These are phyloP conservation scores for Penicillium odoratum DNA, from an alignment of 495 filamentous ascomycete genomes.

Conservation along the genomic window DNA sequence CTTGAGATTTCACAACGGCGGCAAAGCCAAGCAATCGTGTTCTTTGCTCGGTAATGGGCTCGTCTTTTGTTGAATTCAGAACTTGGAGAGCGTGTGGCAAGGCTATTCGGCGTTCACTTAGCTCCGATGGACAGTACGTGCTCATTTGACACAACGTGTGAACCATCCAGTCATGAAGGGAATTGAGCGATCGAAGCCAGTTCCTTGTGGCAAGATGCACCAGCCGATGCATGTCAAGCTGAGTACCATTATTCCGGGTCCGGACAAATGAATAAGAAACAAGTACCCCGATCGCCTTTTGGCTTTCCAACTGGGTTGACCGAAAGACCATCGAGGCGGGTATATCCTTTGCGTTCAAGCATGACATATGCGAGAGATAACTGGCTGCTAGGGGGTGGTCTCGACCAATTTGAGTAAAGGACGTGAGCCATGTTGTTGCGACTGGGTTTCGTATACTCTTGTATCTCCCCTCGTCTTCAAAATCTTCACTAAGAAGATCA, in stretches of 20 bases:
- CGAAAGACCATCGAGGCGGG: slow-evolving; percentile 22
- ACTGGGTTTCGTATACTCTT: slow-evolving; percentile 47
- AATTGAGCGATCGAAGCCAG: slow-evolving; percentile 22
- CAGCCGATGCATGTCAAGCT: slow-evolving; percentile 24
- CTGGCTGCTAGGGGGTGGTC: slow-evolving; percentile 31
- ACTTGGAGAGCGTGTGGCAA: slow-evolving; percentile 36
- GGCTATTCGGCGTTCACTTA: slow-evolving; percentile 24
- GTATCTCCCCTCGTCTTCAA: slow-evolving; percentile 47
- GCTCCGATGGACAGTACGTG: neutral
- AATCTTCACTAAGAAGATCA: slow-evolving; percentile 50
- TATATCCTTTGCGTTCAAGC: slow-evolving; percentile 33
- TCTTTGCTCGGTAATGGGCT: neutral
- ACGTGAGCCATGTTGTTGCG: slow-evolving; percentile 55
- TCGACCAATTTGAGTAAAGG: slow-evolving; percentile 48
- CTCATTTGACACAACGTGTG: neutral
- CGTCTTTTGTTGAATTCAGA: slow-evolving; percentile 4
- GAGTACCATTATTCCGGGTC: neutral
- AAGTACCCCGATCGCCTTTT: slow-evolving; percentile 33
- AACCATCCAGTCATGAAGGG: slow-evolving; percentile 8
- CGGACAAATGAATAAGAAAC: slow-evolving; percentile 35
- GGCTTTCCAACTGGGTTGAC: slow-evolving; percentile 5
- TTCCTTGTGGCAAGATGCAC: slow-evolving; percentile 36
- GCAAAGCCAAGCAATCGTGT: neutral
- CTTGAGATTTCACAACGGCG: neutral
- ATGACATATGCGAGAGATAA: slow-evolving; percentile 44